These are phyloP conservation scores for Fraxinus paxiana DNA, from an alignment of 305 asterid species.

Conservation along the genomic window DNA sequence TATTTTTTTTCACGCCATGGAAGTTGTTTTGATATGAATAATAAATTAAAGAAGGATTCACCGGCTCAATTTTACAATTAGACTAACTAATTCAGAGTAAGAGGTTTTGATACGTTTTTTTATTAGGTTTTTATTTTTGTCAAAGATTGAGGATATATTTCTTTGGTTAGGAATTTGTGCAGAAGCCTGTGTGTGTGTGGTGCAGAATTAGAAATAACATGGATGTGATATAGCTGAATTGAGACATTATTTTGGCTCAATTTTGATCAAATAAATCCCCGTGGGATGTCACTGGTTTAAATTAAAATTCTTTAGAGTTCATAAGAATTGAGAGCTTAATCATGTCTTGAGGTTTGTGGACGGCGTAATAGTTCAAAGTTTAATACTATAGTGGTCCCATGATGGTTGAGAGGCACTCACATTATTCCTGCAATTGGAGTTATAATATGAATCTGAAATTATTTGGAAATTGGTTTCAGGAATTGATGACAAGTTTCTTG, in stretches of 20 bases:
- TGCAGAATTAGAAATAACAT: neutral
- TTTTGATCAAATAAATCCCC: neutral
- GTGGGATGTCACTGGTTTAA: neutral
- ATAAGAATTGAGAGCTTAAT: neutral
- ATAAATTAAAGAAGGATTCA: neutral
- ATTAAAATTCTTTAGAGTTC: neutral
- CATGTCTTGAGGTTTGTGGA: neutral
- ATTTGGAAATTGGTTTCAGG: neutral
- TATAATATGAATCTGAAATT: conserved; percentile 12
- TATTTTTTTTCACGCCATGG: neutral
- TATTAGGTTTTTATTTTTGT: neutral
- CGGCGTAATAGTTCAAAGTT: neutral
- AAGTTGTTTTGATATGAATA: neutral
- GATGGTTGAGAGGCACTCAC: neutral
- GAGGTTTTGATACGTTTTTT: neutral
- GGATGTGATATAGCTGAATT: conserved; percentile 1
- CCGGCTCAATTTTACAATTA: neutral
- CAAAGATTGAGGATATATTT: neutral
- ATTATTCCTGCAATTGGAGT: conserved; percentile 8
- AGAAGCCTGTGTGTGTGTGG: neutral
- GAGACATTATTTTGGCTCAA: conserved; percentile 7
- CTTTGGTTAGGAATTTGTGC: neutral
- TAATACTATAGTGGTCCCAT: neutral
- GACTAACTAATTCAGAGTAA: neutral
- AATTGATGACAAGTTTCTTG: neutral